These are phyloP conservation scores for Botryococcus braunii DNA, from an alignment of 163 green algal species.

Conservation along the genomic window DNA sequence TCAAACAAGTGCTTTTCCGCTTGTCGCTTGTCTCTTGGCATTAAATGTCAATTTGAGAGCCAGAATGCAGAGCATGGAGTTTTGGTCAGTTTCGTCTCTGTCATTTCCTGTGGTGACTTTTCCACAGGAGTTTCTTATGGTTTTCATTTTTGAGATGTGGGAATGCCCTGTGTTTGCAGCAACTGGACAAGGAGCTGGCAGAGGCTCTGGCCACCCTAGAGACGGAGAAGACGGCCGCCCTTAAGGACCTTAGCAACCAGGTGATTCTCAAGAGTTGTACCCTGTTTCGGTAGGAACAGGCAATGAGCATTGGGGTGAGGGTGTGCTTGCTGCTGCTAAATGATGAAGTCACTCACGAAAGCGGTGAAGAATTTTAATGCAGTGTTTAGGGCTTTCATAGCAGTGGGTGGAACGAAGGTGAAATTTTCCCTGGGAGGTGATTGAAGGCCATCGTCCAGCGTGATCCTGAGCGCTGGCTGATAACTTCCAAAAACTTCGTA, in stretches of 20 bases:
- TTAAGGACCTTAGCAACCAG: slow-evolving; percentile 65
- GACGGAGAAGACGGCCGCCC: slow-evolving; percentile 68
- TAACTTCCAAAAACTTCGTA: too few relatives aligned
- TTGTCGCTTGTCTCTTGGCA: neutral
- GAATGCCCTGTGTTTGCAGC: slow-evolving; percentile 14
- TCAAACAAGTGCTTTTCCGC: too few relatives aligned
- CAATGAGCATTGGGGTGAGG: neutral
- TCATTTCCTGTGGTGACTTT: neutral
- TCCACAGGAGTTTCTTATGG: neutral
- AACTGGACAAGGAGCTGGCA: slow-evolving; percentile 69
- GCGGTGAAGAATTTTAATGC: neutral
- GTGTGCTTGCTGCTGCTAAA: neutral
- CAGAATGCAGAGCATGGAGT: neutral
- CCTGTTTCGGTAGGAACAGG: neutral
- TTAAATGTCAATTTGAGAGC: neutral
- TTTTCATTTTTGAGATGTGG: neutral
- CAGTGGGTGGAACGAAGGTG: too few relatives aligned
- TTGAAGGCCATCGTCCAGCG: neutral
- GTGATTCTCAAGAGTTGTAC: slow-evolving; percentile 19
- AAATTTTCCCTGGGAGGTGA: too few relatives aligned
- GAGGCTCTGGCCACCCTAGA: slow-evolving; percentile 62
- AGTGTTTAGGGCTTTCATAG: neutral
- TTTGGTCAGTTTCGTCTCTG: neutral
- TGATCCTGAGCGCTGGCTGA: too few relatives aligned
- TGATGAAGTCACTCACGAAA: neutral